These are phyloP conservation scores for Paraphysoderma sedebokerense DNA, from an alignment of 371 early-diverging fungal genomes.

Conservation along the genomic window DNA sequence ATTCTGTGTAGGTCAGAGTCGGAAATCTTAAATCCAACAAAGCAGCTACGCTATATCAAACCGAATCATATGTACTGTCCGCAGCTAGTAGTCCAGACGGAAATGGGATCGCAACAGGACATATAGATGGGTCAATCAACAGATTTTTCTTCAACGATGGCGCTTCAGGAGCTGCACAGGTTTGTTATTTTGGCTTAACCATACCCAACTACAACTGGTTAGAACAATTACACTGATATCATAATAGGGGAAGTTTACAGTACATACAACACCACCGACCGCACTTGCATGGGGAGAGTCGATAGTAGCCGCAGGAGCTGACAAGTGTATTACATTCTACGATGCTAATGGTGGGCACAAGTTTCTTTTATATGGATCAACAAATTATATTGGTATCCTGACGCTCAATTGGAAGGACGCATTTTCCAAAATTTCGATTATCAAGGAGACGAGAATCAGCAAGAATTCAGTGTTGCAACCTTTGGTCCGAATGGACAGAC, in stretches of 20 bases:
- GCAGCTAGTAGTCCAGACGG: conserved; percentile 24
- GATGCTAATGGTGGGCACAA: conserved; percentile 18
- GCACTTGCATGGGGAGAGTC: conserved; percentile 19
- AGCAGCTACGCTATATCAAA: conserved; percentile 34
- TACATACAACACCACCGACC: conserved; percentile 15
- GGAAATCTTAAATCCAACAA: conserved; percentile 39
- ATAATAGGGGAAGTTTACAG: conserved; percentile 21
- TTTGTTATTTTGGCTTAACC: neutral
- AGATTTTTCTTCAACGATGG: conserved; percentile 38
- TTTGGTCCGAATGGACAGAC: conserved; percentile 26
- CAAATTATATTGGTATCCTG: too few relatives aligned
- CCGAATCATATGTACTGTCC: conserved; percentile 27
- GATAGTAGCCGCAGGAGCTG: conserved; percentile 23
- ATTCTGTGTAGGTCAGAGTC: conserved; percentile 25
- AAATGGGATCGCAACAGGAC: conserved; percentile 27
- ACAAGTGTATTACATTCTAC: conserved; percentile 21
- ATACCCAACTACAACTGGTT: too few relatives aligned
- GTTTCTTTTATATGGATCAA: neutral
- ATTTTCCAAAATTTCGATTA: conserved; percentile 29
- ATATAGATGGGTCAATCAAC: conserved; percentile 28
- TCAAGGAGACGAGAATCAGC: conserved; percentile 20
- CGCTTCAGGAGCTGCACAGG: conserved; percentile 24
- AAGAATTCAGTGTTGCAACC: conserved; percentile 20
- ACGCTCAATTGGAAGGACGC: conserved; percentile 8
- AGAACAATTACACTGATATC: too few relatives aligned